A percentile compares a stretch with the other conserved stretches of the same genome.
These are phyloP conservation scores for Marasmius sp. DNA, from an alignment of 1,284 basidiomycete genomes.

Conservation along the genomic window DNA sequence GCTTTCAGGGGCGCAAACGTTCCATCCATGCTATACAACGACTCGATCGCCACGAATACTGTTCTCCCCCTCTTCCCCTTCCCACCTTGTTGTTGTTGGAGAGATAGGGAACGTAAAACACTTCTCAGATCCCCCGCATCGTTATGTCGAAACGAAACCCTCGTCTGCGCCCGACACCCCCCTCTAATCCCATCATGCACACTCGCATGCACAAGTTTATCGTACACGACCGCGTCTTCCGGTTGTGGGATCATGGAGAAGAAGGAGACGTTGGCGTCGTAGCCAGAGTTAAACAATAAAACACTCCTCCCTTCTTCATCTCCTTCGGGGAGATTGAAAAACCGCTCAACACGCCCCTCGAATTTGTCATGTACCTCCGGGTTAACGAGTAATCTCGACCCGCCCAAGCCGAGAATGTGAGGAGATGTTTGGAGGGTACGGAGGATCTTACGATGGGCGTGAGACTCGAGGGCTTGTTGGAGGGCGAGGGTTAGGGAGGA, in stretches of 20 bases:
- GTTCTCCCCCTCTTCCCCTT: neutral
- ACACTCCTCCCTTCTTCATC: conserved; percentile 32
- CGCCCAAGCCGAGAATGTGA: conserved; percentile 84
- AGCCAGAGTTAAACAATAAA: conserved; percentile 93
- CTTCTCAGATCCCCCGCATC: conserved; percentile 50
- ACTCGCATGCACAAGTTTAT: conserved; percentile 90
- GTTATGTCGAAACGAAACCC: conserved; percentile 74
- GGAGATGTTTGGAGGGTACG: conserved; percentile 48
- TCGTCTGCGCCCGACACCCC: conserved; percentile 49
- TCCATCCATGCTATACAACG: too few species aligned
- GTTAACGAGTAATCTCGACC: conserved; percentile 89
- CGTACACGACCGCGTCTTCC: conserved; percentile 80
- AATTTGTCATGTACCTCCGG: conserved; percentile 65
- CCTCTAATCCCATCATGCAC: conserved; percentile 88
- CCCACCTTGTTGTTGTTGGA: too few species aligned
- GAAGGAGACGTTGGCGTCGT: conserved; percentile 91
- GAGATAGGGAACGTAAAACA: neutral
- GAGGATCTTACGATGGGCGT: conserved; percentile 61
- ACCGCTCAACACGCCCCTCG: conserved; percentile 63
- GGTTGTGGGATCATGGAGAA: conserved; percentile 80
- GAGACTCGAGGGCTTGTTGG: conserved; percentile 53
- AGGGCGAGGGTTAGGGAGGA: conserved; percentile 16
- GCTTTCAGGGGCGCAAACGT: too few species aligned
- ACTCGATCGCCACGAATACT: conserved; percentile 83
- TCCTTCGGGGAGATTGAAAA: conserved; percentile 44